Base-by-base conservation (phyloP, 768 basidiomycete genomes). In the Leccinum subgranulosum region DNA sequence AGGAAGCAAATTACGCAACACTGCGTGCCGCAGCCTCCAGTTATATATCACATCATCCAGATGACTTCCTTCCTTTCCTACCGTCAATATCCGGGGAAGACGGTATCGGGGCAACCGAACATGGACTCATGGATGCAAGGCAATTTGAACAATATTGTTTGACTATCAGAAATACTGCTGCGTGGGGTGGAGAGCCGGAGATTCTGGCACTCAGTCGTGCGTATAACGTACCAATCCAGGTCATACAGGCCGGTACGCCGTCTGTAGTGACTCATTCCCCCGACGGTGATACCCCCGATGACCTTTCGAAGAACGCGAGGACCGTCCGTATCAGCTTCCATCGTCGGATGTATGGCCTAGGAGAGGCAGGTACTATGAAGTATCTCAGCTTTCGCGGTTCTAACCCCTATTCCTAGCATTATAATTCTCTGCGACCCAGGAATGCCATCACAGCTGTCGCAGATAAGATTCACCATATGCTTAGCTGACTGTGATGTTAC, bases 131-230 rank as follows among this genome's bases (percentile, higher is more conserved):
- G 86, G 82, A 77, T 11, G 78, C 75, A 21, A 67, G 71, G 46
- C 79, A 86, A 66, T 93, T 90, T 64, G 75, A 81, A 51, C 74
- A 76, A 54, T 98, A 99, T 69, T 97, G 94, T 69, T 72, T 75
- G 55, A 78, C 81, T 11, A 86, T 99, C 28, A 85, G 85, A 43
- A 80, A 88, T 69, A 95, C 94, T 23, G 87, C 85, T n/a, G 82
- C 86, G 29, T 98, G 97, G 97, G 97, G 97, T 50, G 96, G 97
- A 34, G 94, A 98, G 75, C 95, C 94, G 7, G 97, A 98, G 80
- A 94, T 99, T 31, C 80, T 90, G 64, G 97, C 97, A 3, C 77
- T 98, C 15, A 87, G 88, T 68, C 79, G 87, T 51, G 84, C 85
- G 29, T 98, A 83, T 71, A 81, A 86, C 54, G 76, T 95, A 39